Evolutionary conservation across 768 basidiomycete species (phyloP), one percentile per base, ranked within the genome.

Genomic region (Fomitopsis serialis): DNA sequence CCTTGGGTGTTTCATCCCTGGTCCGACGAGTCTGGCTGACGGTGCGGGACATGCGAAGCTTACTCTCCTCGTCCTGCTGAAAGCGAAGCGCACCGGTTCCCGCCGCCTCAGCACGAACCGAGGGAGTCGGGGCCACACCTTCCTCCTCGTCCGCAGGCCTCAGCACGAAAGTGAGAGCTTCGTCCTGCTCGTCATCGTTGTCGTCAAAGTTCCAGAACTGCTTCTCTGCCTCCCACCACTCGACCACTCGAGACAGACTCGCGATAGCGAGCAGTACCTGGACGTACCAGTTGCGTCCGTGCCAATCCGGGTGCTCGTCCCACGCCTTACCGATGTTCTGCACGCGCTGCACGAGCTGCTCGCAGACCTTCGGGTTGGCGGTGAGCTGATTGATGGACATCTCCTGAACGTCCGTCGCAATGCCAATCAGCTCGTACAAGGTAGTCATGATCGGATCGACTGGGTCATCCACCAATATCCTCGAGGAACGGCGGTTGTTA

Each of bases 141-240:
- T 54, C 70, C 58, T 54, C 70, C 29, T 91, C 89, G 35, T 85
- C 87, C 19, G 80, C 81, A 0, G 96, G 87, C 68, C 96, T 97
- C 68, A 93, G 87, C 52, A 98, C 92, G 64, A 98, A 98, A 59
- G 87, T 82, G 47, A 98, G 73, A 1, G 92, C 92, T 59, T 98
- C 96, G 52, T 92, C 88, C 65, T 89, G 84, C 61, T 93, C 92
- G 54, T 91, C 86, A 43, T 89, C 89, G 56, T 89, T 87, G 65
- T 92, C 91, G 64, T 95, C 90, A 66, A 98, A 98, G 64, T 97
- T 97, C 97, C 97, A 99, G 70, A 99, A 99, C 61, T 95, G 92
- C 65, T 95, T 95, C 74, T 98, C 96, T 11, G 97, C 97, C 70
- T 97, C 95, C 93, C 94, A 98, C 96, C 97, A 99, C 65, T 98